Evolutionary conservation across 2,329 filamentous ascomycete species (phyloP).

Genomic region (Penicillium hesseltinei): DNA sequence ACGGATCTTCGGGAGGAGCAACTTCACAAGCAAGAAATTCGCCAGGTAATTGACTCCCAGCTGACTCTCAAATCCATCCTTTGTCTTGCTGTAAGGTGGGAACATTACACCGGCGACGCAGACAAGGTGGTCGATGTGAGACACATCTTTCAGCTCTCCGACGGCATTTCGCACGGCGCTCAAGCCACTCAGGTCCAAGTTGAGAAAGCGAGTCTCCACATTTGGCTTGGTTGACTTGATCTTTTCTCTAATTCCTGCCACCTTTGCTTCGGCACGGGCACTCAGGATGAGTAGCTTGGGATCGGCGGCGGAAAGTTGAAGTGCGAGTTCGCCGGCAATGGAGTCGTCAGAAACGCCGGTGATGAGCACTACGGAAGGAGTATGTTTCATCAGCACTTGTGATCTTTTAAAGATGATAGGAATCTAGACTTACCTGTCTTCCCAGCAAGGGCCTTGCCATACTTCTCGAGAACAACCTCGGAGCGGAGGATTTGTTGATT

Average conservation of each 20-base stretch:
- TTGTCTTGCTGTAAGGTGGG: constrained; percentile 19
- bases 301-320: constrained; percentile 20
- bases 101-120: constrained; percentile 23
- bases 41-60: constrained; percentile 52
- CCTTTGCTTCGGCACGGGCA: constrained; percentile 20
- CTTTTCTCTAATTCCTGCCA: constrained; percentile 14
- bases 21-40: constrained; percentile 49
- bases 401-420: neutral
- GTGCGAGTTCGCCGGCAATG: constrained; percentile 26
- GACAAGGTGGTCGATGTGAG: constrained; percentile 21
- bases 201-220: constrained; percentile 20
- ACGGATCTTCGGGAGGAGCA: constrained; percentile 46
- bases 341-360: constrained; percentile 24
- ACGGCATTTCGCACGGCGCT: constrained; percentile 12
- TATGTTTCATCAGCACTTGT: too few species aligned
- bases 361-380: constrained; percentile 19
- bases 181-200: constrained; percentile 21
- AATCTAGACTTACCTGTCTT: constrained; percentile 15
- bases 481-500: constrained; percentile 18
- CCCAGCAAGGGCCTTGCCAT: constrained; percentile 17
- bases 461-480: constrained; percentile 20
- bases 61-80: constrained; percentile 37
- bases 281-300: constrained; percentile 23
- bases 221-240: constrained; percentile 19
- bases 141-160: constrained; percentile 14